Base-by-base conservation (phyloP, 768 basidiomycete genomes). In the Gymnopilus junonius region DNA sequence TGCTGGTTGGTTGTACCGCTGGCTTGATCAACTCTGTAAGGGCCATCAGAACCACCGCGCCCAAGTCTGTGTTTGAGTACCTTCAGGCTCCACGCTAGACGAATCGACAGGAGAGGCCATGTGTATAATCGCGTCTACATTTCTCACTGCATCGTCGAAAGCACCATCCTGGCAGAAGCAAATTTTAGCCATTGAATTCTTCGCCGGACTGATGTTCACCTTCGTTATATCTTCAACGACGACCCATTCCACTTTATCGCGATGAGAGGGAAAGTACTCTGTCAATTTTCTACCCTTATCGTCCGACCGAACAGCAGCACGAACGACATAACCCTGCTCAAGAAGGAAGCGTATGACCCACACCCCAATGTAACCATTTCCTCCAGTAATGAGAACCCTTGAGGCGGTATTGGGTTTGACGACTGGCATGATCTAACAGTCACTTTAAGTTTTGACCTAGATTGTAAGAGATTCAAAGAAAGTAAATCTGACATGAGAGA, bases 101-200 rank as follows among this genome's bases (percentile, higher is more conserved):
- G 77, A 65, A 59, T 82, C 76, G 68, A 87, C 81, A 0, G 91
- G 90, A 1, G 89, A 90, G 0, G 90, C 90, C 3, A 82, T 85
- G 69, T 92, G 91, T 34, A 78, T 81, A 58, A 95, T 84, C 0
- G 83, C 93, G 62, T 92, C 87, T 14, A 93, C 86, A 1, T 83
- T 90, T 71, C 87, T 84, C 60, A 93, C 90, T 1, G 87, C 91
- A 54, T 92, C 86, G 71, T 94, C 91, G 65, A 93, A 95, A 0
- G 88, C 90, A 8, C 85, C 85, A 4, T 82, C 82, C 87, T 87
- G 61, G 3, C 15, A 51, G 12, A 3, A 25, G 25, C 14, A 17
- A 3, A n/a, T 10, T 3, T 50, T 4, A 50, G 10, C 6, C 21
- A 23, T 8, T 23, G 15, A 14, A 54, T 34, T 25, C 6, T 40